Evolutionary conservation across 1,284 basidiomycete species (phyloP).

Genomic region (Malassezia furfur): DNA sequence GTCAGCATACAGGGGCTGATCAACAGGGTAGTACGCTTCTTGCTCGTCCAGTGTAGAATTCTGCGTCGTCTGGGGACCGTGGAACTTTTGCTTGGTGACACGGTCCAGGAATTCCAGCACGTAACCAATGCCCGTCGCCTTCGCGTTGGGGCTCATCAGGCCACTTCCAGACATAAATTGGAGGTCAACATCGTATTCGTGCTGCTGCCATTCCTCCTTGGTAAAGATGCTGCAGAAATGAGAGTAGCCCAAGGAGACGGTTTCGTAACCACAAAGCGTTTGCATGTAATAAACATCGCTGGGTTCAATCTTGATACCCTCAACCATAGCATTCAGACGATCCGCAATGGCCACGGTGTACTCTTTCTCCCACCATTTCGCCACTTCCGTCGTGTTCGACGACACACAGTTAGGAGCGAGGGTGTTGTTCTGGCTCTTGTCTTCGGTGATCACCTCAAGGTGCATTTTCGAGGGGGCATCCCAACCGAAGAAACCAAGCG

Average conservation of each 20-base stretch:
- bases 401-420: constrained; percentile 64
- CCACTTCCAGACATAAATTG: constrained; percentile 55
- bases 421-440: constrained; percentile 58
- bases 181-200: constrained; percentile 56
- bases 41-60: constrained; percentile 34
- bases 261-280: constrained; percentile 48
- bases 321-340: constrained; percentile 33
- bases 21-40: constrained; percentile 32
- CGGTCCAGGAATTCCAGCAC: constrained; percentile 50
- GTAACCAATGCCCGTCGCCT: constrained; percentile 73
- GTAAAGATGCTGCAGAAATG: constrained; percentile 78
- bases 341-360: constrained; percentile 34
- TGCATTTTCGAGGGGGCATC: constrained; percentile 32
- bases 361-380: constrained; percentile 46
- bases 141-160: constrained; percentile 67
- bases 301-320: constrained; percentile 49
- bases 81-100: constrained; percentile 24
- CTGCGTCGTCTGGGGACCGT: constrained; percentile 25
- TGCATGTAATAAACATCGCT: constrained; percentile 35
- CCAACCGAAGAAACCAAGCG: constrained; percentile 31
- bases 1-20: constrained; percentile 39
- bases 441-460: constrained; percentile 39
- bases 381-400: constrained; percentile 45
- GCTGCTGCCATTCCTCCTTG: constrained; percentile 76
- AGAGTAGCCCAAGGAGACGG: constrained; percentile 30